Conservation (phyloP, 495 filamentous ascomycete species). For the Ramalina intermedia region DNA sequence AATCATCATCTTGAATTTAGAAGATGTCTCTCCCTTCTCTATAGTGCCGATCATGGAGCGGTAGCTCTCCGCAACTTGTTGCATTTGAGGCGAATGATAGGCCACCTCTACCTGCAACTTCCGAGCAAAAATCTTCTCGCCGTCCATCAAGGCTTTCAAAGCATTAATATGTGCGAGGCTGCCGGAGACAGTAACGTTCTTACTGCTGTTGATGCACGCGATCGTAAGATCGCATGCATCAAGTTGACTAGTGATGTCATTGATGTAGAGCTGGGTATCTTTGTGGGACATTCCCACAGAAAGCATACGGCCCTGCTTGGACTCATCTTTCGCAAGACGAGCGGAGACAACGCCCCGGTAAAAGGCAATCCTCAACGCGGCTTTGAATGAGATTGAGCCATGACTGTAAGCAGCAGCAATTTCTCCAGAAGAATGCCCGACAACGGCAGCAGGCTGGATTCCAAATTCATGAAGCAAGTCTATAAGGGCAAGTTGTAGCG, state of each 20-base stretch:
- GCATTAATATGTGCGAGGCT: conserved; percentile 13
- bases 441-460: conserved; percentile 8
- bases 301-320: conserved; percentile 22
- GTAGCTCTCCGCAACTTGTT: conserved; percentile 20
- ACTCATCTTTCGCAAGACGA: conserved; percentile 11
- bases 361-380: conserved; percentile 13
- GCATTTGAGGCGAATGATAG: conserved; percentile 31
- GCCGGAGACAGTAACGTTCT: conserved; percentile 23
- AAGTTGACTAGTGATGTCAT: conserved; percentile 10
- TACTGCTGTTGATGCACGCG: conserved; percentile 22
- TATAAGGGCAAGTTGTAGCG: conserved; percentile 20
- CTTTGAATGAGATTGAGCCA: conserved; percentile 3
- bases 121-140: conserved; percentile 21
- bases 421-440: conserved; percentile 17
- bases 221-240: conserved; percentile 1
- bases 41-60: conserved; percentile 19
- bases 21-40: conserved; percentile 2
- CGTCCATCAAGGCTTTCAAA: conserved; percentile 18
- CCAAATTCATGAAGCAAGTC: conserved; percentile 14
- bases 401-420: conserved; percentile 16
- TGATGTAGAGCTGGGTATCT: conserved; percentile 10
- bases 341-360: conserved; percentile 11
- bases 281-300: conserved; percentile 14
- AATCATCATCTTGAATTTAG: neutral
- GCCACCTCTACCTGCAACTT: conserved; percentile 29